These are phyloP conservation scores for Discostella pseudostelligera DNA, from an alignment of 108 stramenopile genomes.

Conservation along the genomic window DNA sequence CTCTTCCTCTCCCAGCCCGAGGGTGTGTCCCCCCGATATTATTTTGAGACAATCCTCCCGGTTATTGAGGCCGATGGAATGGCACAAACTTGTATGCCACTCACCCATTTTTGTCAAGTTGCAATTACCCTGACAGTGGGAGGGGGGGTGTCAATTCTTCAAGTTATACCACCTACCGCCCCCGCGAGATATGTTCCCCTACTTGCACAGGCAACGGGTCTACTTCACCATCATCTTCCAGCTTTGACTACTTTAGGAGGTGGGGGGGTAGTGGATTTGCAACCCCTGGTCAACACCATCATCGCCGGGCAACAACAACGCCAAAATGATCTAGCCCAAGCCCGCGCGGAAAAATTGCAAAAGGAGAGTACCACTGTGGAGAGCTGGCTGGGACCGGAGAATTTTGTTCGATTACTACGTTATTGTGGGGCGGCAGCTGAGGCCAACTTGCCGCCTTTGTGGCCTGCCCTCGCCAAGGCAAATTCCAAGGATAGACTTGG, in stretches of 20 bases:
- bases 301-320: conserved; percentile 15
- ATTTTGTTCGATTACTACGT: background rate
- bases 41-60: conserved; percentile 12
- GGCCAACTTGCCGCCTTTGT: conserved; percentile 8
- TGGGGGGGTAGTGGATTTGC: conserved; percentile 1
- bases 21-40: conserved; percentile 10
- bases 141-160: background rate
- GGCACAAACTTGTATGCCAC: background rate
- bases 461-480: conserved; percentile 5
- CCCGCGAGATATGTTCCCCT: conserved; percentile 5
- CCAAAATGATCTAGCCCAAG: conserved; percentile 6
- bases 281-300: background rate
- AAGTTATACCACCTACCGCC: background rate
- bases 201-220: background rate
- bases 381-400: conserved; percentile 3
- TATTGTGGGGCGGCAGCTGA: conserved; percentile 1
- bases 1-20: conserved; percentile 11
- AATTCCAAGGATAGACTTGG: background rate
- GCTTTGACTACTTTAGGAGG: conserved; percentile 2
- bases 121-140: conserved; percentile 15
- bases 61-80: conserved; percentile 8
- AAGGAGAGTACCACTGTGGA: conserved; percentile 1
- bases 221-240: conserved; percentile 6
- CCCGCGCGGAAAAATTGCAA: conserved; percentile 4
- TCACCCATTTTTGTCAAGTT: conserved; percentile 30